Evolutionary conservation across 1,284 basidiomycete species (phyloP).

Genomic region (Leccinum subfulvum): DNA sequence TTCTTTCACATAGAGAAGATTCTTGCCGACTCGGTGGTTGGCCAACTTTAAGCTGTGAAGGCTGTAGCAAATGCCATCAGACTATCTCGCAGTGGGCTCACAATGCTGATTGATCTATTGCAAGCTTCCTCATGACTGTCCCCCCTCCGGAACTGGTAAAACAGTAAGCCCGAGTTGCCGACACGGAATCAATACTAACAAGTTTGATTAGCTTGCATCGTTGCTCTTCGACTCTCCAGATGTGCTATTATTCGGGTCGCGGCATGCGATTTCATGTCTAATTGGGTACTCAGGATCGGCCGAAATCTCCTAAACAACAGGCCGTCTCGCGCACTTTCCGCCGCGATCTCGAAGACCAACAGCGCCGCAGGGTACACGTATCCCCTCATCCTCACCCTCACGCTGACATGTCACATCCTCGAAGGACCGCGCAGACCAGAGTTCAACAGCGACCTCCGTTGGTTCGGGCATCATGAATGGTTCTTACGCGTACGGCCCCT

Average conservation of each 20-base stretch:
- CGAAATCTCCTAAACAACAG: too few species aligned
- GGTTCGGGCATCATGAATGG: too few species aligned
- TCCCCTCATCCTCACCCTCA: too few species aligned
- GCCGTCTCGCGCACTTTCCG: too few species aligned
- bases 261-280: slow-evolving; percentile 86
- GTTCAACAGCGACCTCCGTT: too few species aligned
- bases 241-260: slow-evolving; percentile 88
- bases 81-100: slow-evolving; percentile 85
- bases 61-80: slow-evolving; percentile 91
- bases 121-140: slow-evolving; percentile 92
- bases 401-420: too few species aligned
- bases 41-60: slow-evolving; percentile 86
- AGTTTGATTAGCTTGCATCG: slow-evolving; percentile 64
- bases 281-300: slow-evolving; percentile 50
- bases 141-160: slow-evolving; percentile 91
- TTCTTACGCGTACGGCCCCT: too few species aligned
- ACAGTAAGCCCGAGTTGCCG: slow-evolving; percentile 53
- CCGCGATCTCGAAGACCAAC: too few species aligned
- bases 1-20: slow-evolving; percentile 77
- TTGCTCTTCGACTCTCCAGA: slow-evolving; percentile 88
- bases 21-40: slow-evolving; percentile 71
- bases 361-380: too few species aligned
- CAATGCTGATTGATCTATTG: slow-evolving; percentile 85
- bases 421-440: too few species aligned
- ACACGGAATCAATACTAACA: neutral